A percentile compares a stretch with the other conserved stretches of the same genome.
Conservation (phyloP, 345 rosid species). For the Murraya paniculata region DNA sequence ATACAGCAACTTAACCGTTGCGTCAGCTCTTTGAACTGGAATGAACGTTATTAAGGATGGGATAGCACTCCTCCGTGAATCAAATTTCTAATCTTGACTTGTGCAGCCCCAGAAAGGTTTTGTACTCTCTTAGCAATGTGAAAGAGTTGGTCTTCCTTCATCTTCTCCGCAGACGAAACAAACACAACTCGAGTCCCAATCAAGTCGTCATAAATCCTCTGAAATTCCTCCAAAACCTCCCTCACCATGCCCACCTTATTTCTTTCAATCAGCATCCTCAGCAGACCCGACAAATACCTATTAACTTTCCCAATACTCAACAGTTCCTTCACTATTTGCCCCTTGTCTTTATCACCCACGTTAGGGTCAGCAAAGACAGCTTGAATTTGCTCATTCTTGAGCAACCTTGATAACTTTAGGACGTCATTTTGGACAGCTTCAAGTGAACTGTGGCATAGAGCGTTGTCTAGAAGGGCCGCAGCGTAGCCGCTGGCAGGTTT, state of each 20-base stretch:
- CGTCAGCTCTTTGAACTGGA: neutral
- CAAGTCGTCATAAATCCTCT: conserved; percentile 52
- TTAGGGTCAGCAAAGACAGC: conserved; percentile 32
- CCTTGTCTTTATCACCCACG: conserved; percentile 39
- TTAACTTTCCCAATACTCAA: conserved; percentile 38
- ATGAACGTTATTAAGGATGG: neutral
- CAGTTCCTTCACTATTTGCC: conserved; percentile 35
- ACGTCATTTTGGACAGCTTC: conserved; percentile 43
- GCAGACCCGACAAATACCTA: conserved; percentile 40
- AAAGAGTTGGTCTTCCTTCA: conserved; percentile 23
- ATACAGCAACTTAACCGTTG: neutral
- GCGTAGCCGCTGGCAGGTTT: conserved; percentile 70
- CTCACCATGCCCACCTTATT: conserved; percentile 40
- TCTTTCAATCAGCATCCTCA: conserved; percentile 52
- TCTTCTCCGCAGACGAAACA: conserved; percentile 34
- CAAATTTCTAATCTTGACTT: conserved; percentile 33
- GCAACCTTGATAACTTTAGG: conserved; percentile 32
- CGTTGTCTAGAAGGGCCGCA: conserved; percentile 64
- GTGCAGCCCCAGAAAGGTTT: conserved; percentile 27
- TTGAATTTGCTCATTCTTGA: conserved; percentile 21
- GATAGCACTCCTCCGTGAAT: conserved; percentile 10
- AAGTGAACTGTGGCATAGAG: conserved; percentile 48
- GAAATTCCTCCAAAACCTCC: conserved; percentile 61
- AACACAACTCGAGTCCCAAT: conserved; percentile 14
- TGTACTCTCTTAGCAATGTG: conserved; percentile 29